These are phyloP conservation scores for Lasiodiplodia sp. DNA, from an alignment of 2,329 filamentous ascomycete genomes.

Conservation along the genomic window DNA sequence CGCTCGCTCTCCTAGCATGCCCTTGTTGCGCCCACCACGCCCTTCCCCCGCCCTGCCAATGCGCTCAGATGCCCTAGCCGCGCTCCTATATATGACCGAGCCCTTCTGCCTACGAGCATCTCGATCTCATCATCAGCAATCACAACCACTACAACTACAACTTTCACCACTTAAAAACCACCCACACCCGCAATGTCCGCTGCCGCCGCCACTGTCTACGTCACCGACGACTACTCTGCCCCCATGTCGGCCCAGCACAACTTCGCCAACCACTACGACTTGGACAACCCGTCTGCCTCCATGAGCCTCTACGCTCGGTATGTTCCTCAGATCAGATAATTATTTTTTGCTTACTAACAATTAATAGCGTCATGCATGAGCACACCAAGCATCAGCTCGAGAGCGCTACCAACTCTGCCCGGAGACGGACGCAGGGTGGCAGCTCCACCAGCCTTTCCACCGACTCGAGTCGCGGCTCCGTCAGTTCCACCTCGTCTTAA, in stretches of 20 bases:
- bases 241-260: constrained; percentile 52
- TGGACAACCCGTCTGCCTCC: constrained; percentile 47
- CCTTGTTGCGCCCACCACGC: not conserved
- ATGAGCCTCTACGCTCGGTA: constrained; percentile 56
- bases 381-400: constrained; percentile 59
- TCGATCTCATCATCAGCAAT: not conserved
- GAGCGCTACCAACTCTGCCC: constrained; percentile 54
- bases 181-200: constrained; percentile 36
- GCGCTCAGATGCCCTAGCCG: not conserved
- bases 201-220: constrained; percentile 40
- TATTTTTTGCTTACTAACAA: not conserved
- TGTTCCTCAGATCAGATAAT: constrained; percentile 29
- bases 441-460: constrained; percentile 31
- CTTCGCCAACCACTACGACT: constrained; percentile 53
- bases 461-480: constrained; percentile 37
- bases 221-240: constrained; percentile 49
- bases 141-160: not conserved
- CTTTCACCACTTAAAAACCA: constrained; percentile 25
- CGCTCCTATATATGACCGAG: constrained; percentile 15
- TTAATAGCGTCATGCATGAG: constrained; percentile 55
- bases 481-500: constrained; percentile 35
- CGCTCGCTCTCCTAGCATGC: not conserved
- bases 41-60: not conserved
- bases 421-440: constrained; percentile 45
- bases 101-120: not conserved